These are phyloP conservation scores for Penicillium turbatum DNA, from an alignment of 495 filamentous ascomycete genomes.

Conservation along the genomic window DNA sequence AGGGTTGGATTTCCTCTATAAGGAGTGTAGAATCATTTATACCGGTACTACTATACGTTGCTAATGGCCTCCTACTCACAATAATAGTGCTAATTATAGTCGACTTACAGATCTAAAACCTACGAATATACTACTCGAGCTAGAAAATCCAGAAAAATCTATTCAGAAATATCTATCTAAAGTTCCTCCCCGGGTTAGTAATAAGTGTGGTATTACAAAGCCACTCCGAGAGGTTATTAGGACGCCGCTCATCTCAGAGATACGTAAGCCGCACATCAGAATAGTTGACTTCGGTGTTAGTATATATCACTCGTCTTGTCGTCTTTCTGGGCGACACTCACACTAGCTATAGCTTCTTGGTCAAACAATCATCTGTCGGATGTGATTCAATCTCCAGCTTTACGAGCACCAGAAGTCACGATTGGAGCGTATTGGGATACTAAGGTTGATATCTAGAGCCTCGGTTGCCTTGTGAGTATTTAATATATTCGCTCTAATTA, in stretches of 20 bases:
- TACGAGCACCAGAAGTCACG: conserved; percentile 46
- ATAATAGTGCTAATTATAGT: conserved; percentile 4
- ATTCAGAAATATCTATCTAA: conserved; percentile 21
- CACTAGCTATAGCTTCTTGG: conserved; percentile 24
- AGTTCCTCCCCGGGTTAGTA: conserved; percentile 12
- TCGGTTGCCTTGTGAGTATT: conserved; percentile 39
- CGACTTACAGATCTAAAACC: conserved; percentile 25
- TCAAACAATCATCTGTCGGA: conserved; percentile 30
- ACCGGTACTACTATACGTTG: conserved; percentile 57
- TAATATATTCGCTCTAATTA: background rate
- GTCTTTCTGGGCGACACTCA: conserved; percentile 13
- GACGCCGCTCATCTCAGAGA: conserved; percentile 22
- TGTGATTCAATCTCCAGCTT: conserved; percentile 38
- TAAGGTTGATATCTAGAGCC: conserved; percentile 45
- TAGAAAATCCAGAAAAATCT: conserved; percentile 12
- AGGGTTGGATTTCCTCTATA: conserved; percentile 74
- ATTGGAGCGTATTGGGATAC: conserved; percentile 38
- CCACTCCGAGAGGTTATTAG: conserved; percentile 25
- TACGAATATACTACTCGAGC: conserved; percentile 29
- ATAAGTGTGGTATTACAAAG: conserved; percentile 1
- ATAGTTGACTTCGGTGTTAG: conserved; percentile 30
- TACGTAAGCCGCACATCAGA: conserved; percentile 20
- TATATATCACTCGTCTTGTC: conserved; percentile 14
- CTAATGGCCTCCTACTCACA: background rate
- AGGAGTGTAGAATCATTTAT: conserved; percentile 86